Base-by-base conservation (phyloP, 2,329 filamentous ascomycete species). In the Colletotrichum sp. region DNA sequence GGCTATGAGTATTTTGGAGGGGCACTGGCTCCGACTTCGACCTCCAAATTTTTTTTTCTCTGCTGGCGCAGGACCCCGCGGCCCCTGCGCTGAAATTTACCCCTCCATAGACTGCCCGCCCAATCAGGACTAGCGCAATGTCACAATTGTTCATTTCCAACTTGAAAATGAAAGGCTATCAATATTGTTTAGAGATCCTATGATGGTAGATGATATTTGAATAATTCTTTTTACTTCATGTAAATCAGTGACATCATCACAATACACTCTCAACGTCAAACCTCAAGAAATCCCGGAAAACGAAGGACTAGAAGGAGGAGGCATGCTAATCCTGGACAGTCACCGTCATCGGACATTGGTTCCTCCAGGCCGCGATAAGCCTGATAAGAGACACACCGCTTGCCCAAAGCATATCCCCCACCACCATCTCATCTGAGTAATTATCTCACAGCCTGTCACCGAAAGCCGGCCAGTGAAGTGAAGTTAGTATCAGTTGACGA, bases 41-140 rank as follows among this genome's bases (percentile, higher is more conserved):
- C 74, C 60, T 74, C 74, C 59, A 73, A 76, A 60, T 76, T 76
- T 75, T 76, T 62, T 75, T 76, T 73, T 57, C 34, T 39, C 68
- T 36, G 44, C 28, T 76, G 64, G 64, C 28, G 60, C 57, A 73
- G 57, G 65, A 76, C 74, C 74, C 74, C 64, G 74, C 74, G 74
- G 74, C 71, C 70, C 74, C 24, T 74, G 74, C 65, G 65, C 74
- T 26, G 59, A 18, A 39, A 39, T 16, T 69, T 74, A 76, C 74
- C 74, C 74, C 74, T 74, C 74, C 74, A 76, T 65, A n/a, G 28
- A 28, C 49, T 30, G 18, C 28, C 12, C 73, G 32, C 74, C 71
- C 24, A 24, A 69, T 69, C 15, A 36, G 57, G 64, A 65, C 34
- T 76, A 74, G 74, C 18, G 8, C 13, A 2, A 1, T 8, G 5